Evolutionary conservation across 305 asterid genomes (phyloP), one percentile per base, ranked within the genome.

Genomic region (Fraxinus ornus): DNA sequence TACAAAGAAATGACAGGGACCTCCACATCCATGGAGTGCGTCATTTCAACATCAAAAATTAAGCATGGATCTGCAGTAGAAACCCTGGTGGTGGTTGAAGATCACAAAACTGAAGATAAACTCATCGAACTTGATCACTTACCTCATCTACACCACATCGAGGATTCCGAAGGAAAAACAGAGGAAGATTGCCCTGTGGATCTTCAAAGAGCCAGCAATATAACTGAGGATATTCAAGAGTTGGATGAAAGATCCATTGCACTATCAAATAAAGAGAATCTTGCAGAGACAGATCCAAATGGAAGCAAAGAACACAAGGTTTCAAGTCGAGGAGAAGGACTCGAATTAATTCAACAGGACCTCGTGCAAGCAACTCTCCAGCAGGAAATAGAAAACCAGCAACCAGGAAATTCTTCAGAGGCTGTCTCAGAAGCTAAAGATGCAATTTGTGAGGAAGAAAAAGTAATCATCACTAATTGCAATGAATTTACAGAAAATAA

Each of bases 331-430:
- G 86, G 44, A 47, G 44, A 80, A 82, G 83, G 85, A 22, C 57
- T 80, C 1, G 78, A 76, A 47, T 55, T 44, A 81, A 35, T 71
- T 77, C 84, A 70, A 71, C 47, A 33, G 21, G 87, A 33, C 81
- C 19, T 77, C 1, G 44, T 70, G 30, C 52, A 77, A 49, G 81
- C 79, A 66, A 77, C 79, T 74, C 57, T 72, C 17, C 15, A 71
- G 78, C 72, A 28, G 64, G 92, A 78, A 75, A 83, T 32, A 77
- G 80, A 86, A 79, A 85, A 84, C 33, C 71, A 79, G 22, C 49
- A 85, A 57, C 81, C 78, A 24, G 86, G 39, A 81, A 82, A 82
- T 66, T 62, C 78, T 81, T 35, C 66, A 26, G 80, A 44, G 80
- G 66, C 82, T 60, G 87, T 36, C 41, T 47, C 79, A 82, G 79